Evolutionary conservation across 805 yeast species (phyloP).

Genomic region (Millerozyma acaciae): DNA sequence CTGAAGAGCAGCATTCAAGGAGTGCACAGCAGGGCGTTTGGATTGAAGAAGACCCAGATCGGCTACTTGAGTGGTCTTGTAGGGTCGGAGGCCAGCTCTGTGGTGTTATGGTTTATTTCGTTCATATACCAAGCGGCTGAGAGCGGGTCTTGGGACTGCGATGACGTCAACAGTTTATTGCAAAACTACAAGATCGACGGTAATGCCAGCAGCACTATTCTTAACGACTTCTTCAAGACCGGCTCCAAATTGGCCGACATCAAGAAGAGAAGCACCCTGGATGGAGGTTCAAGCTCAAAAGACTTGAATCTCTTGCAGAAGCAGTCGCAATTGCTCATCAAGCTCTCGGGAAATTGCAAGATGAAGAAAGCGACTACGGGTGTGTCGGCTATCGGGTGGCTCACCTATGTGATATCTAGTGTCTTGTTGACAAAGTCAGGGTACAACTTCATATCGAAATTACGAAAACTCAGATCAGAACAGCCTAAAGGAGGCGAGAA

Average conservation of each 20-base stretch:
- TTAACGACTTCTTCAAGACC: constrained; percentile 3
- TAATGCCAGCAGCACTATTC: not conserved
- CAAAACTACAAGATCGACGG: constrained; percentile 8
- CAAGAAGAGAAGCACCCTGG: constrained; percentile 1
- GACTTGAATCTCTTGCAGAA: not conserved
- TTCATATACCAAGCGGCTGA: constrained; percentile 6
- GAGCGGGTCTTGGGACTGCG: constrained; percentile 8
- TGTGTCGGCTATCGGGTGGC: constrained; percentile 3
- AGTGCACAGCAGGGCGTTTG: constrained; percentile 4
- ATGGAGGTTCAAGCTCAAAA: not conserved
- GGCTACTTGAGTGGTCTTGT: constrained; percentile 7
- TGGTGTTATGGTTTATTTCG: constrained; percentile 10
- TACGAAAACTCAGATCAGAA: not conserved
- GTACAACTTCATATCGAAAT: not conserved
- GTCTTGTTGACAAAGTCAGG: constrained; percentile 2
- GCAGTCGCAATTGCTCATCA: constrained; percentile 1
- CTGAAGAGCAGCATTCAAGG: constrained; percentile 4
- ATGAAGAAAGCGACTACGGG: constrained; percentile 4
- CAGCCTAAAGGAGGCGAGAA: not conserved
- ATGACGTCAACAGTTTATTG: constrained; percentile 3
- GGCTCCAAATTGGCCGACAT: not conserved
- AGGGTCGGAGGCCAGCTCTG: constrained; percentile 6
- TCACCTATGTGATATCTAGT: constrained; percentile 4
- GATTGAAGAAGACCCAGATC: constrained; percentile 4
- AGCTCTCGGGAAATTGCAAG: constrained; percentile 5